Evolutionary conservation across 106 monocot species (phyloP), one percentile per base, ranked within the genome.

Genomic region (Alisma plantagoaquatica): DNA sequence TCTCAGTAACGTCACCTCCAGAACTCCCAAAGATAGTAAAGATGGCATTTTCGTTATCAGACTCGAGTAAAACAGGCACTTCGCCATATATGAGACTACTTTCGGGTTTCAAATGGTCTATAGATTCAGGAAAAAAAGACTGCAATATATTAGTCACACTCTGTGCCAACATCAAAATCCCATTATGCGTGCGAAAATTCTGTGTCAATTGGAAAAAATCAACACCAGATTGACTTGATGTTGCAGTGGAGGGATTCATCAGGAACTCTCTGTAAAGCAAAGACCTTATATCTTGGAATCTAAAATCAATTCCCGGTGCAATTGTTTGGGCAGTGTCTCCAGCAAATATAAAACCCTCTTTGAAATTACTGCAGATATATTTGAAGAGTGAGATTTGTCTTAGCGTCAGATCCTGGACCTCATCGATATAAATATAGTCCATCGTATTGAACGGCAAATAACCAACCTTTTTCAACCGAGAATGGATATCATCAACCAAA

Each of bases 251-350:
- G 2, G 23, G 33, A 45, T 51, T 33, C 2, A 52, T 54, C 18
- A 51, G 62, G 33, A 81, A 81, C 18, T 72, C 67, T 0, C n/a
- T 75, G 31, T 87, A 81, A 33, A 81, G 81, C 46, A 81, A 51
- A 19, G 69, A 75, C 18, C 77, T 66, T 17, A 87, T 75, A 32
- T 87, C 81, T 72, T 87, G 43, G 63, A 87, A 87, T 30, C 81
- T 58, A 33, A 81, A 87, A 62, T 87, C 77, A 46, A 75, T 52
- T 18, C 81, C 81, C 28, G 74, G 67, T 1, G 86, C 77, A 27
- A 81, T 81, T 7, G 81, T 81, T 46, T 87, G 86, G 15, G 86
- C 86, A 3, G 86, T 87, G 26, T 87, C 86, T 11, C 86, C 86
- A 30, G 86, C 81, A 74, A 86, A 86, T 9, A 73, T 49, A 43